Percentiles rank a stretch among this genome's conserved stretches.
These are phyloP conservation scores for Alternaria ethzedia DNA, from an alignment of 2,329 filamentous ascomycete genomes.

Conservation along the genomic window DNA sequence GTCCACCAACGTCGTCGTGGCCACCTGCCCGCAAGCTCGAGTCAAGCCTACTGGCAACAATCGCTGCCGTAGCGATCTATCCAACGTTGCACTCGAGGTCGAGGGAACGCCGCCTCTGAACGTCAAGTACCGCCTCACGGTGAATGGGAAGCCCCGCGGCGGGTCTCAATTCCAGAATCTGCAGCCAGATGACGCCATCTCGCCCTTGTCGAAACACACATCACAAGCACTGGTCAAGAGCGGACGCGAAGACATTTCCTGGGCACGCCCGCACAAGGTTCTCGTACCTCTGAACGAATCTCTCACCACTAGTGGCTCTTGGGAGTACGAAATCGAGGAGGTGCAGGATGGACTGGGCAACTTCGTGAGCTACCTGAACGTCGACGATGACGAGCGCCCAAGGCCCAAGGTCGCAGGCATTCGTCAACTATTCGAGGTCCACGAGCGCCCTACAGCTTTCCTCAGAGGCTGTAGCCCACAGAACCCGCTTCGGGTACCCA, in stretches of 20 bases:
- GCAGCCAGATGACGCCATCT: slow-evolving; percentile 84
- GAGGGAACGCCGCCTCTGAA: slow-evolving; percentile 89
- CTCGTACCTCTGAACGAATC: slow-evolving; percentile 89
- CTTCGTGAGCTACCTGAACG: slow-evolving; percentile 72
- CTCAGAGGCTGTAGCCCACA: slow-evolving; percentile 79
- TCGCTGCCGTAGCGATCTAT: slow-evolving; percentile 86
- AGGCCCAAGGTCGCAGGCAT: slow-evolving; percentile 67
- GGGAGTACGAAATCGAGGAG: slow-evolving; percentile 90
- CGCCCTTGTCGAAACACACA: slow-evolving; percentile 71
- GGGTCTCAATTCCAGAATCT: slow-evolving; percentile 87
- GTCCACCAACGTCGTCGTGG: slow-evolving; percentile 79
- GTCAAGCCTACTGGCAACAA: slow-evolving; percentile 70
- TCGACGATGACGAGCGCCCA: slow-evolving; percentile 68
- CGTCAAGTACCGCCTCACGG: slow-evolving; percentile 86
- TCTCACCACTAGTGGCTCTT: slow-evolving; percentile 76
- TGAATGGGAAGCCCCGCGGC: slow-evolving; percentile 82
- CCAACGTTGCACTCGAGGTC: slow-evolving; percentile 82
- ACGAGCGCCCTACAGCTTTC: slow-evolving; percentile 79
- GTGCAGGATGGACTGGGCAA: slow-evolving; percentile 93
- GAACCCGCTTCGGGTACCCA: slow-evolving; percentile 82
- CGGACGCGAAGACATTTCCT: slow-evolving; percentile 72
- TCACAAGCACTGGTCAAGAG: slow-evolving; percentile 64
- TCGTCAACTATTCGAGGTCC: slow-evolving; percentile 80
- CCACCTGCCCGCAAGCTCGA: slow-evolving; percentile 80
- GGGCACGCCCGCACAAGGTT: slow-evolving; percentile 79